Conservation (phyloP, 257 asterid species). For the Scutellaria galericulata region DNA sequence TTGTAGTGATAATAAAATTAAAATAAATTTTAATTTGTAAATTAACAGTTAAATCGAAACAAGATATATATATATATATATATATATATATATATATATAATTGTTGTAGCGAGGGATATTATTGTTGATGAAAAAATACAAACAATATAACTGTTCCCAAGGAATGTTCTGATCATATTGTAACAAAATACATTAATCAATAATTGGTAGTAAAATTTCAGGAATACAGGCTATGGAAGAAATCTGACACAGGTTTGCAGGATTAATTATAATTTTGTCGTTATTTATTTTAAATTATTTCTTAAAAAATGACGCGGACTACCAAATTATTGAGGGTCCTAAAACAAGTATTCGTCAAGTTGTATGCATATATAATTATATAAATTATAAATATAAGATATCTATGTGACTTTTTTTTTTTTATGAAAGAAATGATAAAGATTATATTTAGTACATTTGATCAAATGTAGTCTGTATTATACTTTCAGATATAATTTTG, state of each 20-base stretch:
- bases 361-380: no score
- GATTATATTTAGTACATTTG: no score
- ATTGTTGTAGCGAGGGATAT: neutral
- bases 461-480: no score
- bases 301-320: neutral
- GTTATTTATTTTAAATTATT: neutral
- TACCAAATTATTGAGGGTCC: neutral
- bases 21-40: no score
- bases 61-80: no score
- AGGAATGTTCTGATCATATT: neutral
- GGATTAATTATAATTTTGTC: constrained; percentile 19
- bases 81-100: no score
- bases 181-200: constrained; percentile 5
- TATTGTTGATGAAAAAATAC: neutral
- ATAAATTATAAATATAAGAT: no score
- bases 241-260: constrained; percentile 25
- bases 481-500: no score
- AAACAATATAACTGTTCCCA: constrained; percentile 2
- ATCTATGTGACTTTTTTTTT: no score
- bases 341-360: neutral
- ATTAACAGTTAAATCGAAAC: no score
- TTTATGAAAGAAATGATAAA: no score
- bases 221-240: neutral
- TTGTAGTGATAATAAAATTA: no score
- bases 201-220: constrained; percentile 24